Base-by-base conservation (phyloP, 176 grass and related monocot genomes). In the Rhynchospora breviuscula region DNA sequence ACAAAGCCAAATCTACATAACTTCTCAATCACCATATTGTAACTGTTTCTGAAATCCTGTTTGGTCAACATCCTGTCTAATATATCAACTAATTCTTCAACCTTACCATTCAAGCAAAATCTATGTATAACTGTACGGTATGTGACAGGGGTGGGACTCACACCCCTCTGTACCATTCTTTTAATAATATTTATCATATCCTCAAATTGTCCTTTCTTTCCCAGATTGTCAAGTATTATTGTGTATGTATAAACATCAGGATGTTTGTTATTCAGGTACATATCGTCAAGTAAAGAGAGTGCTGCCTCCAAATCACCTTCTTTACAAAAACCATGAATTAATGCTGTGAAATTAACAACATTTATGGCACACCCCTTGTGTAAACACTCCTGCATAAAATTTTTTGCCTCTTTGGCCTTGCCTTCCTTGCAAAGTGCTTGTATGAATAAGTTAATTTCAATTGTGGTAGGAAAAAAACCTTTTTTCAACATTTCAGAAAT, bases 261-360 rank as follows among this genome's bases (percentile, higher is more conserved):
- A 85, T 94, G 92, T 61, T 88, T 98, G 80, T 94, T 94, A 70
- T 85, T 98, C 29, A 98, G 83, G 86, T 93, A 98, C 95, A 98
- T 91, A 82, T 94, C 95, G 83, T 98, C 95, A 59, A 98, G 59
- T 85, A 98, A 91, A 47, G 92, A 98, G 10, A 98, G 87, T 0
- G 90, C 92, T 1, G 92, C 86, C 72, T 93, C 92, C 85, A 93
- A 80, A 88, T 98, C 95, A 63, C 84, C 90, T 64, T 93, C 85
- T 67, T 80, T 48, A 81, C 87, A 91, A 89, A 98, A 98, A 68
- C 95, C 92, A 90, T 98, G 89, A 73, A 98, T 98, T 68, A 95
- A 88, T 71, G 95, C 95, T 29, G 95, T 98, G 63, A 98, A 98
- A 85, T 93, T 98, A 35, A 98, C 84, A 74, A 98, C 95, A 91